Evolutionary conservation across 225 moss, liverwort and hornwort species (phyloP), one percentile per base, ranked within the genome.

Genomic region (Pseudisothecium myosuroides): DNA sequence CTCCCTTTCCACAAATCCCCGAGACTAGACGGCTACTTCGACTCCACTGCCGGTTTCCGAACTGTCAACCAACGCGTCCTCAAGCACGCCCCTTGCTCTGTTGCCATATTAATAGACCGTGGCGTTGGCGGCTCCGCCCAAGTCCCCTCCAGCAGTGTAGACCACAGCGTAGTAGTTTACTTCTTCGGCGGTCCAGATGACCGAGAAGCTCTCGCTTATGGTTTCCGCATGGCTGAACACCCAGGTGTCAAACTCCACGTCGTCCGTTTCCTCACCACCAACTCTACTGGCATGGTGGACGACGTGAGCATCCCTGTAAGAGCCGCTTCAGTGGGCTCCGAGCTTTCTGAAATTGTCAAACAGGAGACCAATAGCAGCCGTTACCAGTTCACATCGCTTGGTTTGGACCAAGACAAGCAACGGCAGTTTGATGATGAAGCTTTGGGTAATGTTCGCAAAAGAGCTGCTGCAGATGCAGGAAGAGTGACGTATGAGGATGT

Each of bases 151-250:
- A 91, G 94, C 64, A 96, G 92, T 39, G 95, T 98, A 3, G 93
- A 96, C 76, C 96, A 96, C 91, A 94, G 59, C 87, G 96, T 88
- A 4, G 92, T 92, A 2, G 95, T 96, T 9, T 94, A 93, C 63
- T 98, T 98, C 87, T 96, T 98, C 78, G 98, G 98, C 73, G 98
- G 98, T 21, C 93, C 94, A 24, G 98, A 98, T 67, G 98, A 98
- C 89, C 67, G 98, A 83, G 98, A 98, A 86, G 98, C 96, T 34
- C 95, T 98, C 14, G 94, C 95, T 24, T 96, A 95, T n/a, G 98
- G 95, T 31, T 74, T 92, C 56, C 94, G 95, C 60, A 96, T 98
- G 96, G 95, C 86, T 19, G 94, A 98, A 66, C 96, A 96, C 69
- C 95, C 96, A 14, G 96, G 97, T 24, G 80, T 97, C 37, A 94